Conservation (phyloP, 1,284 basidiomycete species). For the Jaminaea rosea region DNA sequence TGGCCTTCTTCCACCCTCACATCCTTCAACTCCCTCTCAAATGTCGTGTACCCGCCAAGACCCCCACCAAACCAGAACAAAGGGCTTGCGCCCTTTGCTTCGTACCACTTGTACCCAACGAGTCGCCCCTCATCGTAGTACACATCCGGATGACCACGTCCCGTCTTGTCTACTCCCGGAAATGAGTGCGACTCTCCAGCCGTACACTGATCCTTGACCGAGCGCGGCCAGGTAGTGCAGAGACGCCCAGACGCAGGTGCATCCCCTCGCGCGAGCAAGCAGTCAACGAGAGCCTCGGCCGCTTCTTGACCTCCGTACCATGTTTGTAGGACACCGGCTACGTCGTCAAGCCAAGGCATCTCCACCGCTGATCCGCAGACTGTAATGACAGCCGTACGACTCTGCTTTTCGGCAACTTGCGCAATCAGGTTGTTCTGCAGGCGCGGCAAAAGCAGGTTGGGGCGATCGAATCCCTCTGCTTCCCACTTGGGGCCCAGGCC, state of each 20-base stretch:
- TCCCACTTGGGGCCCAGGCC: conserved; percentile 10
- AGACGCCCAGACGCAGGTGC: conserved; percentile 7
- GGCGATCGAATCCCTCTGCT: conserved; percentile 8
- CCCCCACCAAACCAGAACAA: conserved; percentile 4
- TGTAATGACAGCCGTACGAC: conserved; percentile 1
- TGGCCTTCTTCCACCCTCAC: neutral
- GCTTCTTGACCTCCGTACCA: conserved; percentile 12
- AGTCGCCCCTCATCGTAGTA: conserved; percentile 6
- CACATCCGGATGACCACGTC: conserved; percentile 1
- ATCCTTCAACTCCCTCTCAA: neutral
- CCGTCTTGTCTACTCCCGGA: neutral
- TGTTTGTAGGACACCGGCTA: conserved; percentile 4
- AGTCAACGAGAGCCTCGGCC: conserved; percentile 1
- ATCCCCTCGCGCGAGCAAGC: conserved; percentile 1
- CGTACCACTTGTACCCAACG: conserved; percentile 9
- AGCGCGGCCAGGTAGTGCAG: conserved; percentile 2
- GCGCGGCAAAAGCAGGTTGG: conserved; percentile 1
- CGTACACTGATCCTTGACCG: conserved; percentile 6
- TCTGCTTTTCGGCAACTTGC: neutral
- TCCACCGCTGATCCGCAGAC: conserved; percentile 6
- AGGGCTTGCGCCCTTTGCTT: neutral
- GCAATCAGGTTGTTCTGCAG: conserved; percentile 5
- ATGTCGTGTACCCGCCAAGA: conserved; percentile 11
- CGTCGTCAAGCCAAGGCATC: conserved; percentile 5
- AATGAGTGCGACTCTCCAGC: neutral